A percentile compares a stretch with the other conserved stretches of the same genome.
These are phyloP conservation scores for Amauroascus niger DNA, from an alignment of 2,329 filamentous ascomycete species.

Conservation along the genomic window DNA sequence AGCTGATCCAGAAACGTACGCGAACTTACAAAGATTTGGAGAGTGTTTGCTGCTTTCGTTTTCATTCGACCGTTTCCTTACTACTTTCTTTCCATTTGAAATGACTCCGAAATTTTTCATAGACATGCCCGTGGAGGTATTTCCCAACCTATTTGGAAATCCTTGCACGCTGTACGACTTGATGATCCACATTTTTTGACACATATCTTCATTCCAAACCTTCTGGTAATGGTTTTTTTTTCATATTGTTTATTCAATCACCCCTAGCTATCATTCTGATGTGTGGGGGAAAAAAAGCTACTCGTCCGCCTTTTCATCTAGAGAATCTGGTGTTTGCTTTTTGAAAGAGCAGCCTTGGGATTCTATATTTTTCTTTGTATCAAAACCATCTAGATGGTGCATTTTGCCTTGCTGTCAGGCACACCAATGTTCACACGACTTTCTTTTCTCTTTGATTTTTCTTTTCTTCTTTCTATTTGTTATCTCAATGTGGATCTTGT, in stretches of 20 bases:
- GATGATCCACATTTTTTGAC: slow-evolving; percentile 11
- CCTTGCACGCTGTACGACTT: slow-evolving; percentile 13
- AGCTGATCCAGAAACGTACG: too few relatives aligned
- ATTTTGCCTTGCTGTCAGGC: slow-evolving; percentile 1
- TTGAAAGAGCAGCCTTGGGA: not conserved
- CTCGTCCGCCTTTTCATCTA: not conserved
- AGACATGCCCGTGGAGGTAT: slow-evolving; percentile 1
- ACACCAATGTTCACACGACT: slow-evolving; percentile 5
- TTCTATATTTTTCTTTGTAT: not conserved
- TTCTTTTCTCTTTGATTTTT: slow-evolving; percentile 6
- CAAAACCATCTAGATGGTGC: slow-evolving; percentile 12
- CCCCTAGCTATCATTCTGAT: not conserved
- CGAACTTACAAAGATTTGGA: not conserved
- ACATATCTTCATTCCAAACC: slow-evolving; percentile 1
- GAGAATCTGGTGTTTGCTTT: not conserved
- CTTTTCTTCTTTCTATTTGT: not conserved
- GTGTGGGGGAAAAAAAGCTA: not conserved
- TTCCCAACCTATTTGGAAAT: not conserved
- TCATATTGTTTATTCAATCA: slow-evolving; percentile 4
- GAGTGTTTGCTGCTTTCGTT: not conserved
- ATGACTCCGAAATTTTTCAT: not conserved
- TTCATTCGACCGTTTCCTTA: not conserved
- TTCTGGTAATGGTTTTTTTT: slow-evolving; percentile 11
- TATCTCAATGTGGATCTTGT: slow-evolving; percentile 8
- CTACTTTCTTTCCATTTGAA: slow-evolving; percentile 3